Evolutionary conservation across 345 rosid genomes (phyloP), one percentile per base, ranked within the genome.

Genomic region (Camelina neglecta): DNA sequence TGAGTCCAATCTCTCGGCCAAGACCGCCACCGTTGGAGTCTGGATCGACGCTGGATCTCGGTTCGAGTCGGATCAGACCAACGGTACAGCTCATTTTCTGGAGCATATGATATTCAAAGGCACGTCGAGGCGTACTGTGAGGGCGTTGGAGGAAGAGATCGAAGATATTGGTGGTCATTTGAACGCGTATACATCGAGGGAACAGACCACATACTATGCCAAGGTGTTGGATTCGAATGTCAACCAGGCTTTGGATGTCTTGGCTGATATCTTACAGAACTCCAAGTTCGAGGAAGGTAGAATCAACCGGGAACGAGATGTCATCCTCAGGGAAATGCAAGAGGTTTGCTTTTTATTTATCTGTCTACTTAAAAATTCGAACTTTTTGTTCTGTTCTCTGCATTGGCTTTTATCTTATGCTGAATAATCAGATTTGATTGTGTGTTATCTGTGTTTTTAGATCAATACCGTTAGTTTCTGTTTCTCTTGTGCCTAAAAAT

Each of bases 41-140:
- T 96, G 98, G 98, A 93, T 96, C 73, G 99, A 96, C 54, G 94
- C 98, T 2, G 99, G 99, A 66, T 93, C 99, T 12, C 69, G 99
- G 38, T 96, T 87, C 20, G 99, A 96, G 86, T 84, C 93, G 4
- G 96, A 91, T 0, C 88, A 85, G 74, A 88, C 92, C 4, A 96
- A 93, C 11, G 99, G 99, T 1, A 91, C 98, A 1, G 96, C 98
- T 13, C 99, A 93, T 69, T 96, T 96, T 60, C 72, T 96, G 79
- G 99, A 96, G 87, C 99, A 91, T 80, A 89, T 96, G 98, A 93
- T 96, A 8, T 96, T 96, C 55, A 93, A 96, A 82, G 98, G 99
- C 26, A 93, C 99, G 6, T 87, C 80, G 72, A 88, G 73, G 74
- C 83, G 99, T 48, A 60, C 78, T 0, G 91, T 88, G 35, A 77